Conservation (phyloP, 2,329 filamentous ascomycete genomes). For the Talaromyces sp. region DNA sequence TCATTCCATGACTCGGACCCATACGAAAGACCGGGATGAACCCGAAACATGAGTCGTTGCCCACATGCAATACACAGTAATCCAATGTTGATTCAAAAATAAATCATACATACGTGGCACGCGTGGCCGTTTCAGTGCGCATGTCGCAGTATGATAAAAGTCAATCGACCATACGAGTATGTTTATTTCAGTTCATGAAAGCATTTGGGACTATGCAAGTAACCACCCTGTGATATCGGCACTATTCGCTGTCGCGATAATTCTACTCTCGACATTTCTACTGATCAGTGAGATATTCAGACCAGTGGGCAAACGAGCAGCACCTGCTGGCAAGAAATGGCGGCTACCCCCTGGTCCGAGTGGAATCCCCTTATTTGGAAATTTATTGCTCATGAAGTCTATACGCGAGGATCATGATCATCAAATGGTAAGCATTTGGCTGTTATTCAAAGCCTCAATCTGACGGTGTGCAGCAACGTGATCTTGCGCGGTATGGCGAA, state of each 20-base stretch:
- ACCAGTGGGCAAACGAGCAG: slow-evolving; percentile 16
- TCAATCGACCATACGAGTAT: too few species aligned
- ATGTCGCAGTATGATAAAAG: too few species aligned
- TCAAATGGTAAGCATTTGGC: neutral
- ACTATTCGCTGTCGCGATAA: neutral
- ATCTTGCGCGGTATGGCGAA: slow-evolving; percentile 30
- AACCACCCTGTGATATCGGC: neutral
- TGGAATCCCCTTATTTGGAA: slow-evolving; percentile 26
- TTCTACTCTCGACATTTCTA: slow-evolving; percentile 6
- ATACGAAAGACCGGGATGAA: neutral
- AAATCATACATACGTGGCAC: too few species aligned
- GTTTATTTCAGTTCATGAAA: too few species aligned
- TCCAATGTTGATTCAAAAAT: too few species aligned
- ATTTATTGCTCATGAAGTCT: slow-evolving; percentile 13
- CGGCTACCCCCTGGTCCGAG: slow-evolving; percentile 27
- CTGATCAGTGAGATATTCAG: slow-evolving; percentile 14
- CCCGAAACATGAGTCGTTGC: too few species aligned
- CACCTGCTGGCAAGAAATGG: slow-evolving; percentile 16
- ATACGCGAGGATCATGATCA: slow-evolving; percentile 7
- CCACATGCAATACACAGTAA: too few species aligned
- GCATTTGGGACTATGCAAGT: neutral
- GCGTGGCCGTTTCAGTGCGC: too few species aligned
- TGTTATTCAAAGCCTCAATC: neutral
- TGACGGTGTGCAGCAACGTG: neutral
- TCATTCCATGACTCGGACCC: too few species aligned